Evolutionary conservation across 768 basidiomycete species (phyloP).

Genomic region (Termitomyces sp.): DNA sequence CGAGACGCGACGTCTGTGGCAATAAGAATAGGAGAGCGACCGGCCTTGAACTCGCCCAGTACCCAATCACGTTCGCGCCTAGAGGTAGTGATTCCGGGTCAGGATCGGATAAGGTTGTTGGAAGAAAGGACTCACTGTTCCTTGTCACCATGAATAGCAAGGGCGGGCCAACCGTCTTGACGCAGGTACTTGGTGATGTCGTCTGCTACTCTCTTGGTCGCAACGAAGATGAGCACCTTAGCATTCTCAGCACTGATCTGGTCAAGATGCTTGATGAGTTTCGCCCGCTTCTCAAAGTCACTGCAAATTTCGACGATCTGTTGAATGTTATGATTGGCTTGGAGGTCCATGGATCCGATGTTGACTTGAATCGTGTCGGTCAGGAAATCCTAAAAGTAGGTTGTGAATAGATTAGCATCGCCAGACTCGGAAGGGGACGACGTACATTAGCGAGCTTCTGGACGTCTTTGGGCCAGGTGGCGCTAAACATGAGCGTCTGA

Average conservation of each 20-base stretch:
- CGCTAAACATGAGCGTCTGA: constrained; percentile 99
- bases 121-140: constrained; percentile 66
- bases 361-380: constrained; percentile 98
- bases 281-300: constrained; percentile 95
- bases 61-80: constrained; percentile 99
- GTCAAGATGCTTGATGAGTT: constrained; percentile 95
- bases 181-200: constrained; percentile 98
- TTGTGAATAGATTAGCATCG: background rate
- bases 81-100: background rate
- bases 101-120: background rate
- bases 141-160: constrained; percentile 99
- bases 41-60: constrained; percentile 95
- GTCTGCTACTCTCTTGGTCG: constrained; percentile 96
- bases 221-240: constrained; percentile 98
- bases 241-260: constrained; percentile 95
- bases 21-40: constrained; percentile 95
- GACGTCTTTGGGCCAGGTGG: constrained; percentile 99
- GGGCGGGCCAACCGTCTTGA: constrained; percentile 99
- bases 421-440: background rate
- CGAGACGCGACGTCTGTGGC: constrained; percentile 99
- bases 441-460: constrained; percentile 90
- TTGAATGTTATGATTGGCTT: constrained; percentile 96
- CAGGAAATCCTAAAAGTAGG: constrained; percentile 73
- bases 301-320: constrained; percentile 97
- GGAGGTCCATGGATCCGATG: constrained; percentile 97